Base-by-base conservation (phyloP, 768 basidiomycete species). In the Sarcodon aspratus region DNA sequence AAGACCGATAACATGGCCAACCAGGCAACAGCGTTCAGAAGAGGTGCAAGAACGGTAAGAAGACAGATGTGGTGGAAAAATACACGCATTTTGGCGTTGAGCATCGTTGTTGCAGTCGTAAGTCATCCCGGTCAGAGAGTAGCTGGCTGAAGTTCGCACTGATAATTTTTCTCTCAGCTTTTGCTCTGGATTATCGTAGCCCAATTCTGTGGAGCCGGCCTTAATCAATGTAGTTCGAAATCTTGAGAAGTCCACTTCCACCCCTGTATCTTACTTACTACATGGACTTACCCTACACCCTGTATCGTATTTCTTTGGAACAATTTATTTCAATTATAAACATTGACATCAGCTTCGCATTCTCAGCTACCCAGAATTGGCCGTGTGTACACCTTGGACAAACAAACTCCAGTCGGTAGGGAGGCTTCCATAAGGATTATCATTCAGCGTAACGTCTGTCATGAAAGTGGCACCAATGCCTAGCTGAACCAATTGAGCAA, bases 1-100 rank as follows among this genome's bases (percentile, higher is more conserved):
- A 96, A 96, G 74, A 99, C 96, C 31, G 94, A 97, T 61, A 85
- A 75, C 48, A 89, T 99, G 82, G 86, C 89, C 7, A 85, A 82
- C 9, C 93, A 98, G 64, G 92, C 95, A 4, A 89, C 88, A 3
- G 91, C 90, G 7, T 99, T 99, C 69, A 69, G 91, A 43, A 70
- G 93, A 46, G 93, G 93, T 6, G 93, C 93, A 12, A 71, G 90
- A 38, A 80, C 73, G n/a, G 82, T 84, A 17, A 69, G 90, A 36
- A 71, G 87, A 50, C 78, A 89, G 62, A 89, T 90, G 85, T 90
- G 88, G 83, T 92, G 89, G 89, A 79, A 77, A 67, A 90, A 85
- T 54, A 79, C 66, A 57, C 85, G 82, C 66, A 72, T 82, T 21
- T 51, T 85, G 54, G 76, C 72, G 7, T 66, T 98, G 31, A 76